Evolutionary conservation across 805 yeast genomes (phyloP).

Genomic region (Sungouiozyma ichnusensis): DNA sequence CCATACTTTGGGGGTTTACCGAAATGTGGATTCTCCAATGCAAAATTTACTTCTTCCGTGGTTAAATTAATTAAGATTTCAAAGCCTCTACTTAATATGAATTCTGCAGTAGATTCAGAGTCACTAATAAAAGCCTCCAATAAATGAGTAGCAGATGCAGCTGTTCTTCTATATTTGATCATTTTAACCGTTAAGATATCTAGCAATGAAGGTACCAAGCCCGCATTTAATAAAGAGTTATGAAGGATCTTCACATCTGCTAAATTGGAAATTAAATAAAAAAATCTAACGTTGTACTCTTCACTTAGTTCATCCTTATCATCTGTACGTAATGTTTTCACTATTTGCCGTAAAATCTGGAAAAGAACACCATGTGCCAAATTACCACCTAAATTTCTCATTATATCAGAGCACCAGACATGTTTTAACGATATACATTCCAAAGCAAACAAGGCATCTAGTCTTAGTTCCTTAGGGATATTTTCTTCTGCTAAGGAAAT

Average conservation of each 20-base stretch:
- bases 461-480: slow-evolving; percentile 43
- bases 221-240: slow-evolving; percentile 59
- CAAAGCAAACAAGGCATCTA: slow-evolving; percentile 54
- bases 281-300: slow-evolving; percentile 38
- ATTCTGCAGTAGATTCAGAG: slow-evolving; percentile 47
- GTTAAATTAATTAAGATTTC: slow-evolving; percentile 47
- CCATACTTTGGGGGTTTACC: slow-evolving; percentile 49
- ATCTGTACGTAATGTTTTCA: slow-evolving; percentile 34
- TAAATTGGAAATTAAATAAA: slow-evolving; percentile 53
- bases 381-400: slow-evolving; percentile 73
- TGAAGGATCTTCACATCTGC: slow-evolving; percentile 46
- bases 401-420: slow-evolving; percentile 64
- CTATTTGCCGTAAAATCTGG: slow-evolving; percentile 57
- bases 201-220: slow-evolving; percentile 55
- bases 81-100: slow-evolving; percentile 61
- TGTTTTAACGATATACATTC: slow-evolving; percentile 59
- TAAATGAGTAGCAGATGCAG: slow-evolving; percentile 55
- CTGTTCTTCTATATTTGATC: slow-evolving; percentile 42
- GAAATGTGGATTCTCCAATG: slow-evolving; percentile 45
- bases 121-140: slow-evolving; percentile 37
- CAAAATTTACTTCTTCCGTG: slow-evolving; percentile 54
- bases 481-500: slow-evolving; percentile 51
- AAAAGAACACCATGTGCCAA: slow-evolving; percentile 76
- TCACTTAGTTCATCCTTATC: slow-evolving; percentile 34
- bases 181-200: slow-evolving; percentile 47